These are phyloP conservation scores for Rhizophora apiculata DNA, from an alignment of 345 rosid genomes.

Conservation along the genomic window DNA sequence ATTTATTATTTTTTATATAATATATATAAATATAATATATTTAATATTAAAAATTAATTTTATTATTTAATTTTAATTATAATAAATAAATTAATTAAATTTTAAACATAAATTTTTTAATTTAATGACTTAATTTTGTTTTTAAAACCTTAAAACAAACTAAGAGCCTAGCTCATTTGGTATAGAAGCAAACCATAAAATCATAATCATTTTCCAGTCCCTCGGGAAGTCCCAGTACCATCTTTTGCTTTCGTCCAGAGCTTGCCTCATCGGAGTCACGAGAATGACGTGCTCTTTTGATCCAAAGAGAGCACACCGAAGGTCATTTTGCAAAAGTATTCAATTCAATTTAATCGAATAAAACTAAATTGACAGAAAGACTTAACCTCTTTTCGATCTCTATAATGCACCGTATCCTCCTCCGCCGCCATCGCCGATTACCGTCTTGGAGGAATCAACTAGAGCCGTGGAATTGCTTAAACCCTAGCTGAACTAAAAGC, in stretches of 20 bases:
- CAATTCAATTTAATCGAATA: slow-evolving; percentile 47
- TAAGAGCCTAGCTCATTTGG: no score
- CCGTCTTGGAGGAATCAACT: not conserved
- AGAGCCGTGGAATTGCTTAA: not conserved
- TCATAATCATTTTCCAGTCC: no score
- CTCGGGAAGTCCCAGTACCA: slow-evolving; percentile 53
- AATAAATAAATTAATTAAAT: no score
- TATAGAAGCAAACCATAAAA: no score
- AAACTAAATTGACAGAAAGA: slow-evolving; percentile 18
- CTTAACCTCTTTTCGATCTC: slow-evolving; percentile 55
- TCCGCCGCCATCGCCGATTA: slow-evolving; percentile 39
- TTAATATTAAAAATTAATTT: no score
- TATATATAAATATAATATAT: no score
- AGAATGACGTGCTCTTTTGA: slow-evolving; percentile 10
- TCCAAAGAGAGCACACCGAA: slow-evolving; percentile 7
- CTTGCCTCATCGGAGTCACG: slow-evolving; percentile 53
- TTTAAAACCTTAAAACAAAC: no score
- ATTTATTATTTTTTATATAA: no score
- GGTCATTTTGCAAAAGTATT: not conserved
- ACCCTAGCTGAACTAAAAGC: no score
- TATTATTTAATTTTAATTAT: no score
- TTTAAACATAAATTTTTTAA: no score
- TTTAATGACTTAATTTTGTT: no score
- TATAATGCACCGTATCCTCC: slow-evolving; percentile 36
- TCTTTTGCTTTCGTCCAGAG: slow-evolving; percentile 81